Percentiles rank a stretch among this genome's conserved stretches.
phyloP scores from a whole-genome alignment of 805 yeast genomes.

The Pichia heedii region DNA sequence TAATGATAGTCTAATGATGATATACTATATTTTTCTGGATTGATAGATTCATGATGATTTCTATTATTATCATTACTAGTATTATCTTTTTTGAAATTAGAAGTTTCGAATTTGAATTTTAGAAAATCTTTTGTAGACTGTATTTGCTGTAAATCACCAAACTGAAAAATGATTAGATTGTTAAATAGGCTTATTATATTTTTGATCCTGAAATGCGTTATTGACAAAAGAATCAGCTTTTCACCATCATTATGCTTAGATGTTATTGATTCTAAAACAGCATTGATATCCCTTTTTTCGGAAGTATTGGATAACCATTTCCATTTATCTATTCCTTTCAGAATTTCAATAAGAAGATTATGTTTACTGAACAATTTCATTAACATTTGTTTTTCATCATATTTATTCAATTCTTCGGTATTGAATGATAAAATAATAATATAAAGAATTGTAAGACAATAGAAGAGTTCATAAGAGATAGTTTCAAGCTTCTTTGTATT shows the following conservation, averaged over 20 bases:
- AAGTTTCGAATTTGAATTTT: constrained; percentile 29
- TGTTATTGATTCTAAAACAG: constrained; percentile 10
- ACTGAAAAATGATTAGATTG: constrained; percentile 45
- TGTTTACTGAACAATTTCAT: constrained; percentile 14
- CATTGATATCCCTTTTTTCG: constrained; percentile 13
- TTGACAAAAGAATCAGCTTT: constrained; percentile 18
- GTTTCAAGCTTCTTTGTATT: constrained; percentile 8
- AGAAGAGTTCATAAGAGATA: constrained; percentile 22
- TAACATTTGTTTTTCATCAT: constrained; percentile 4
- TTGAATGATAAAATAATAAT: constrained; percentile 12
- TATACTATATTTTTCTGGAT: constrained; percentile 25
- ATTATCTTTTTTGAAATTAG: background rate
- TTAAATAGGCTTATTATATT: constrained; percentile 45
- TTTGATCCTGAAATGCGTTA: constrained; percentile 38
- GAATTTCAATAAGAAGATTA: constrained; percentile 36
- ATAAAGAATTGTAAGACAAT: constrained; percentile 23
- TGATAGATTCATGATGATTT: background rate
- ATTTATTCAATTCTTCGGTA: constrained; percentile 7
- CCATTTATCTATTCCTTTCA: constrained; percentile 55
- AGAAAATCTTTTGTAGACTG: constrained; percentile 39
- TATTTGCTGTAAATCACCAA: constrained; percentile 47
- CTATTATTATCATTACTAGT: background rate
- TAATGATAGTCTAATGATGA: constrained; percentile 82
- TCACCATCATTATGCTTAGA: constrained; percentile 7
- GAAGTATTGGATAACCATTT: constrained; percentile 38